Percentiles rank a stretch among this genome's conserved stretches.
phyloP scores from a whole-genome alignment of 768 basidiomycete genomes.

The Auricularia sp. region DNA sequence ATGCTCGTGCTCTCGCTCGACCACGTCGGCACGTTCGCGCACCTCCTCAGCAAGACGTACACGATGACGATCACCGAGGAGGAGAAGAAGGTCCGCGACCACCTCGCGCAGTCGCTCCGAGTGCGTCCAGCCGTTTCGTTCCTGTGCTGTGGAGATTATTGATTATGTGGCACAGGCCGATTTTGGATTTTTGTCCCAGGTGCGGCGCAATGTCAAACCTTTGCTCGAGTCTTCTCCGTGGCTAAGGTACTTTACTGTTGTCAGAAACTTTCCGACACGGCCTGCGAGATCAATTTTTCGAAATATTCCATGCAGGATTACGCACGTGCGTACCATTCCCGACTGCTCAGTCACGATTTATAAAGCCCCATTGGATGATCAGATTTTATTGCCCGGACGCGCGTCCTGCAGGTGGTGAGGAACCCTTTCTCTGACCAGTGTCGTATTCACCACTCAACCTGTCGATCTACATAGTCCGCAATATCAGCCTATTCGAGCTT shows the following conservation, averaged over 20 bases:
- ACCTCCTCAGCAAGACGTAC: conserved; percentile 13
- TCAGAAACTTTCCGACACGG: conserved; percentile 16
- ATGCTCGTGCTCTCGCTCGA: conserved; percentile 19
- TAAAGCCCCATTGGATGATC: neutral
- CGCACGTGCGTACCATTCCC: neutral
- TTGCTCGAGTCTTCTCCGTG: too few species aligned
- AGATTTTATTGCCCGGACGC: conserved; percentile 13
- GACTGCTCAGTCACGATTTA: neutral
- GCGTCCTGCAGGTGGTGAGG: conserved; percentile 12
- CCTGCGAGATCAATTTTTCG: conserved; percentile 22
- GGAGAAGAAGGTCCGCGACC: conserved; percentile 17
- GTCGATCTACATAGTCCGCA: conserved; percentile 8
- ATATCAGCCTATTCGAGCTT: conserved; percentile 17
- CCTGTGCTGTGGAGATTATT: neutral
- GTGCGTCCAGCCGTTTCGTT: conserved; percentile 5
- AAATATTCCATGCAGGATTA: conserved; percentile 16
- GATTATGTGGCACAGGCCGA: conserved; percentile 14
- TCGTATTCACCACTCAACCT: neutral
- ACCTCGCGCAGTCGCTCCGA: conserved; percentile 16
- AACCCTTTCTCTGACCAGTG: neutral
- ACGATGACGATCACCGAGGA: conserved; percentile 19
- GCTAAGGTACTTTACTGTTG: too few species aligned
- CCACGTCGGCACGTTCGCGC: conserved; percentile 15
- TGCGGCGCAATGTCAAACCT: neutral
- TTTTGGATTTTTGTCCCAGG: conserved; percentile 18